Evolutionary conservation across 2,329 filamentous ascomycete species (phyloP).

Genomic region (Blastomyces silverae): DNA sequence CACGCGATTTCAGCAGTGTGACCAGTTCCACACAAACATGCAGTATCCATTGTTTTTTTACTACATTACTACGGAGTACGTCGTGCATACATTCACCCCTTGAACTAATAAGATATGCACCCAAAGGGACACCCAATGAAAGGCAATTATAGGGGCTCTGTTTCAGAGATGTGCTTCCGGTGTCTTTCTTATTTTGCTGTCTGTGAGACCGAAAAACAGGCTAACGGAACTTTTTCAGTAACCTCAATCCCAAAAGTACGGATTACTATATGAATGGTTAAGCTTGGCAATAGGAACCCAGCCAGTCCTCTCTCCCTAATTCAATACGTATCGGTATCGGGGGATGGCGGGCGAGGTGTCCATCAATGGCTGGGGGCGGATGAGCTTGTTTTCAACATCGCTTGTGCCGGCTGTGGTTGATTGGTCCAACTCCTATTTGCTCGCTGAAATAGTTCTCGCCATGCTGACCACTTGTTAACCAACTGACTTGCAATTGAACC

Average conservation of each 20-base stretch:
- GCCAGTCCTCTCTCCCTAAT: not conserved
- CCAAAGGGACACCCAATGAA: not conserved
- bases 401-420: not conserved
- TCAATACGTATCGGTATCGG: not conserved
- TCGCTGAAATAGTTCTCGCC: not conserved
- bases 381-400: constrained; percentile 9
- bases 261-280: not conserved
- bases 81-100: not conserved
- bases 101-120: not conserved
- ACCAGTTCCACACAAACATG: not conserved
- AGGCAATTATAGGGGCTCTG: not conserved
- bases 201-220: not conserved
- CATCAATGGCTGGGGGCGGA: not conserved
- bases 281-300: not conserved
- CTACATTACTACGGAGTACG: not conserved
- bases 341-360: not conserved
- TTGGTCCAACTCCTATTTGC: not conserved
- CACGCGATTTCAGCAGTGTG: constrained; percentile 7
- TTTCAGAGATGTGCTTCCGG: not conserved
- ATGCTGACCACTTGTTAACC: not conserved
- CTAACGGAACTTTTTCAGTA: not conserved
- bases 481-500: not conserved
- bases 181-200: not conserved
- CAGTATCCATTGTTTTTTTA: not conserved
- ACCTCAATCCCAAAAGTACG: not conserved